These are phyloP conservation scores for Cyberlindnera maclurae DNA, from an alignment of 805 yeast species.

Conservation along the genomic window DNA sequence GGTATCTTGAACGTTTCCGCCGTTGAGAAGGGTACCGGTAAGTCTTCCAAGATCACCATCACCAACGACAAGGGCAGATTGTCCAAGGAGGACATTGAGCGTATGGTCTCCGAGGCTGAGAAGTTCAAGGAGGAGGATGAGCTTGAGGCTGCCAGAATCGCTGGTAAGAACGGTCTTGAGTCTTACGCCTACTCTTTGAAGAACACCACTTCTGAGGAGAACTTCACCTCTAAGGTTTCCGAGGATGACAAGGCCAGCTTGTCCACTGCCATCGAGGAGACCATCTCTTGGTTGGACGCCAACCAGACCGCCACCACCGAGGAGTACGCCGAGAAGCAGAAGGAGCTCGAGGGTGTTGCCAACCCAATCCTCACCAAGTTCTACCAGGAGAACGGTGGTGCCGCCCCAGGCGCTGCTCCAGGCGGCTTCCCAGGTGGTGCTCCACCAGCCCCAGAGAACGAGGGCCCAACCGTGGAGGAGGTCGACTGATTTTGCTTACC, in stretches of 20 bases:
- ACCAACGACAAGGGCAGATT: slow-evolving; percentile 98
- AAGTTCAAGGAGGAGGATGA: slow-evolving; percentile 96
- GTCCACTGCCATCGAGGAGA: slow-evolving; percentile 75
- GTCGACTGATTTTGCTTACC: slow-evolving; percentile 43
- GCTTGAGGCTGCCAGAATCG: slow-evolving; percentile 86
- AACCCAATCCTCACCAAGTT: slow-evolving; percentile 96
- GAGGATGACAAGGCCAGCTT: slow-evolving; percentile 63
- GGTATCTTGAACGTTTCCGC: slow-evolving; percentile 89
- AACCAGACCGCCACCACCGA: slow-evolving; percentile 90
- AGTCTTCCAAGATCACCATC: slow-evolving; percentile 92
- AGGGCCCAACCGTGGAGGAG: slow-evolving; percentile 72
- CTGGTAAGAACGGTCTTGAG: slow-evolving; percentile 92
- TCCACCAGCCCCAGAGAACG: slow-evolving; percentile 38
- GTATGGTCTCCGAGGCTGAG: slow-evolving; percentile 97
- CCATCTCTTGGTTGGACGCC: slow-evolving; percentile 87
- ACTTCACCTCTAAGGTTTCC: slow-evolving; percentile 73
- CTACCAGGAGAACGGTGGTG: slow-evolving; percentile 92
- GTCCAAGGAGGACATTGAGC: slow-evolving; percentile 95
- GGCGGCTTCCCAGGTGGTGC: slow-evolving; percentile 52
- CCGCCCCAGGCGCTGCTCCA: slow-evolving; percentile 51
- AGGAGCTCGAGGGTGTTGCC: slow-evolving; percentile 91
- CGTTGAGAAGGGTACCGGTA: slow-evolving; percentile 97
- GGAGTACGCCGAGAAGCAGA: slow-evolving; percentile 87
- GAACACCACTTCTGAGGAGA: slow-evolving; percentile 69
- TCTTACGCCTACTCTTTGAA: slow-evolving; percentile 91